These are phyloP conservation scores for Physocladia obscura DNA, from an alignment of 192 early-diverging fungal species.

Conservation along the genomic window DNA sequence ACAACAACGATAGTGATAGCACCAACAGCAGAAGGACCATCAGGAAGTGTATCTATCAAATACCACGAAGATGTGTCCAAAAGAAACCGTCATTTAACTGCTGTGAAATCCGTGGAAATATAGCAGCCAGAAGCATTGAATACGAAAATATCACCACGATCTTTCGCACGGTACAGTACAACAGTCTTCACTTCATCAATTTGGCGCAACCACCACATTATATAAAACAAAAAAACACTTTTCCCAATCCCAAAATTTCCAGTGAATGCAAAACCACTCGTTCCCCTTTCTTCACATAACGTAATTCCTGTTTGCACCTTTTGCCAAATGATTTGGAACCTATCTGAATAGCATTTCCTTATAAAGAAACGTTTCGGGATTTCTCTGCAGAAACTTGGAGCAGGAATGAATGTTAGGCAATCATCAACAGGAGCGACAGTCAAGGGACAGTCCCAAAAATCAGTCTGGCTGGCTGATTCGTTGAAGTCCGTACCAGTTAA, in stretches of 20 bases:
- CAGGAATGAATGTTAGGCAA: not conserved
- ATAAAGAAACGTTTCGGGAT: not conserved
- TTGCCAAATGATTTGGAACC: not conserved
- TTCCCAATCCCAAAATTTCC: constrained; percentile 16
- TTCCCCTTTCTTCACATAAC: not conserved
- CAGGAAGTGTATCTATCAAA: constrained; percentile 6
- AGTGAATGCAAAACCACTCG: constrained; percentile 13
- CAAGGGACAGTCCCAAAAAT: no score
- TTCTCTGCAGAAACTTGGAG: not conserved
- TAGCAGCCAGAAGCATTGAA: not conserved
- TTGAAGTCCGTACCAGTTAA: no score
- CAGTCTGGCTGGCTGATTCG: no score
- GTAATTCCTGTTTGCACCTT: not conserved
- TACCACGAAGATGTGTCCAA: not conserved
- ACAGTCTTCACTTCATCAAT: not conserved
- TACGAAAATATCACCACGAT: not conserved
- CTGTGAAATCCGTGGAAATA: not conserved
- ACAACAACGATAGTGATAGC: constrained; percentile 15
- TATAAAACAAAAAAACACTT: not conserved
- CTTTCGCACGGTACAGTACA: not conserved
- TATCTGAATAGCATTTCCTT: constrained; percentile 8
- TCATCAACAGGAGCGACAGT: constrained; percentile 13
- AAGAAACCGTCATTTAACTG: not conserved
- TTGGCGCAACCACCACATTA: not conserved
- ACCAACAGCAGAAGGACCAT: constrained; percentile 13